Conservation (phyloP, 306 rosid genomes). For the Citrullus colocynthis region DNA sequence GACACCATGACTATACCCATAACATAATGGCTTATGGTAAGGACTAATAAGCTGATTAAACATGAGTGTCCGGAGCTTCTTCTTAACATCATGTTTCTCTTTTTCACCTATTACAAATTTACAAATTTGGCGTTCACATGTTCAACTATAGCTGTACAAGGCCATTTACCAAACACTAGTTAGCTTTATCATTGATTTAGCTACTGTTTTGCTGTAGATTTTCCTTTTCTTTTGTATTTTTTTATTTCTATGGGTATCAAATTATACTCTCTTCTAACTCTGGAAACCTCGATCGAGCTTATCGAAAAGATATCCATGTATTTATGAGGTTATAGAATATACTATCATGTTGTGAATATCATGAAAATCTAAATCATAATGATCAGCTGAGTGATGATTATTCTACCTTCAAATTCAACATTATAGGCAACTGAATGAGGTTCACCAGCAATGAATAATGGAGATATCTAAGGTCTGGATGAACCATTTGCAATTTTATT, state of each 20-base stretch:
- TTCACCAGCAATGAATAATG: constrained; percentile 27
- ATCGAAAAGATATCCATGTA: constrained; percentile 39
- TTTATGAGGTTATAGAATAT: neutral
- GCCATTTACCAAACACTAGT: constrained; percentile 5
- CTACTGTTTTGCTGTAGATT: neutral
- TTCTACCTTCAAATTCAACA: constrained; percentile 46
- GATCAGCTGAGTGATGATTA: constrained; percentile 22
- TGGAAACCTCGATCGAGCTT: constrained; percentile 64
- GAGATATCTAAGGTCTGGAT: constrained; percentile 29
- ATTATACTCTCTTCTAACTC: constrained; percentile 70
- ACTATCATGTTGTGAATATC: constrained; percentile 63
- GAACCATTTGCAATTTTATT: constrained; percentile 17
- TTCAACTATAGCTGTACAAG: constrained; percentile 17
- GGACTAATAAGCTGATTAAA: constrained; percentile 74
- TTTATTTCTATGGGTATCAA: constrained; percentile 58
- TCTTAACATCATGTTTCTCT: constrained; percentile 15
- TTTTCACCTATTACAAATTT: constrained; percentile 9
- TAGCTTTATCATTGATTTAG: constrained; percentile 13
- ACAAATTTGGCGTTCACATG: constrained; percentile 1
- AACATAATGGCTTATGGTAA: constrained; percentile 75
- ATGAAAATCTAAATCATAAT: constrained; percentile 43
- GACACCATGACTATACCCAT: too few relatives aligned
- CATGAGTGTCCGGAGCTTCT: constrained; percentile 48
- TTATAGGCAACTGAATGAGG: constrained; percentile 25
- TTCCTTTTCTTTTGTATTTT: constrained; percentile 33